Base-by-base conservation (phyloP, 2,329 filamentous ascomycete species). In the Fulvia fulva region DNA sequence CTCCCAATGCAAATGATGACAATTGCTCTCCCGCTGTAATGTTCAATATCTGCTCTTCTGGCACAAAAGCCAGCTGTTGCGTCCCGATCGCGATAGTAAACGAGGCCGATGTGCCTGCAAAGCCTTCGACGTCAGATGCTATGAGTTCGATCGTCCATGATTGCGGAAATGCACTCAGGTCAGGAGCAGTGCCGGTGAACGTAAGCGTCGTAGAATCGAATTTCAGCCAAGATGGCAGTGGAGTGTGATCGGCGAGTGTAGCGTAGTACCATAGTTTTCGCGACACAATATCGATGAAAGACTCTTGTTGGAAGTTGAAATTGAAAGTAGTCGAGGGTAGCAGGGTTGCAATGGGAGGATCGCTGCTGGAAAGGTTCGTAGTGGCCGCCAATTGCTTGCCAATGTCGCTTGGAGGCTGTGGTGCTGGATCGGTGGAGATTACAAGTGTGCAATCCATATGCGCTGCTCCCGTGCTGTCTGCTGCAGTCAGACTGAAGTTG, bases 221-320 rank as follows among this genome's bases (percentile, higher is more conserved):
- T n/a, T 77, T 76, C 46, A 96, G 77, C 91, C 91, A 96, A 0
- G 90, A 87, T 21, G 91, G 91, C 34, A 96, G 76, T 34, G 91
- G 91, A n/a, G 88, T 89, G 68, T 89, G 89, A 68, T 93, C 83
- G 5, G 79, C 80, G 3, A 89, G 88, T 2, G 88, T 85, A 8
- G 90, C 89, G 70, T 94, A 93, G 72, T 91, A 96, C 58, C 76
- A 76, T 23, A 85, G 84, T 52, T 86, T 79, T 16, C 74, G 73
- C 46, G 66, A 65, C 14, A 70, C 62, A 3, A 78, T 75, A 0
- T 76, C 74, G 44, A 81, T 77, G 71, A 96, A 96, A 0, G 87
- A 90, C 19, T 74, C 68, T 12, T 61, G 65, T 11, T 72, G 65
- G 51, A 80, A 78, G 8, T 83, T 74, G 70, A 77, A 72, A 6